Evolutionary conservation across 2,329 filamentous ascomycete species (phyloP), one percentile per base, ranked within the genome.

Genomic region (Chrysoporthe deuterocubensis): DNA sequence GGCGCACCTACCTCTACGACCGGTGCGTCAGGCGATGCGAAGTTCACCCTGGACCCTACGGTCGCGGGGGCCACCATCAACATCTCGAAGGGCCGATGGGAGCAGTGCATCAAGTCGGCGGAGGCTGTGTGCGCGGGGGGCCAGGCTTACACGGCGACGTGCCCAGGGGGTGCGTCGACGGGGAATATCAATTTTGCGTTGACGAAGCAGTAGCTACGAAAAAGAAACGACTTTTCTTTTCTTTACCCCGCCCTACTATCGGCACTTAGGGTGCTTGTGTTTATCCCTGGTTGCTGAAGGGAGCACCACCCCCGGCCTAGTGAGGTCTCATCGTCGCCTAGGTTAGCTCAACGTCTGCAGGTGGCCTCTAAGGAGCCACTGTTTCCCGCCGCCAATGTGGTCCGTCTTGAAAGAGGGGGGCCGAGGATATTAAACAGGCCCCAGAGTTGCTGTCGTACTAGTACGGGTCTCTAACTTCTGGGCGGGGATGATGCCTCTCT

Each of bases 51-150:
- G 18, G 79, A 75, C 42, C 78, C 82, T 2, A 78, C 78, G 14
- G 77, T 76, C 4, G 67, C 72, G 1, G 84, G 82, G 9, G 79
- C 81, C 34, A 83, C 81, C 11, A 86, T 88, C 74, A 83, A 83
- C 75, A 80, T 87, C 68, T 80, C 79, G 57, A 87, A 86, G 76
- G 80, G 79, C n/a, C 76, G 81, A 34, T 86, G 85, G 84, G 82
- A 86, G 74, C 78, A 80, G 58, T 87, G 85, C 72, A 80, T 87
- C 63, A 79, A 83, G 52, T 85, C 85, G 26, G 85, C 84, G 58
- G 75, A 81, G 67, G 81, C 82, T 65, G 79, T 80, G 50, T 86
- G 84, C 73, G 82, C 83, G 34, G 82, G 80, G n/a, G 84, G 84
- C 32, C 83, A 81, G 67, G 78, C 85, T 73, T 77, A 75, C 59